phyloP scores from a whole-genome alignment of 208 protist genomes.

The Entamoeba histolytica region DNA sequence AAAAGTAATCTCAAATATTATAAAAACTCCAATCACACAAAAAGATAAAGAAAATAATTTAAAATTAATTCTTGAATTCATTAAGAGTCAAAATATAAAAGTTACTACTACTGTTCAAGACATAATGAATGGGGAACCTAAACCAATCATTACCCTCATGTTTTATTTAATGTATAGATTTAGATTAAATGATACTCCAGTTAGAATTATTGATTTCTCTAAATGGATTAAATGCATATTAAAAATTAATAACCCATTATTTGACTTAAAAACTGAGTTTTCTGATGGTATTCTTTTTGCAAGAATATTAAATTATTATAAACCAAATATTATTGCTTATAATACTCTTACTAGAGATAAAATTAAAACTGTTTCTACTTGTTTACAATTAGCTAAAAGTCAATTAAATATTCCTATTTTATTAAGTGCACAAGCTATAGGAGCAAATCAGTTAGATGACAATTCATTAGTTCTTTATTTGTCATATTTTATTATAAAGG shows the following conservation, averaged over 20 bases:
- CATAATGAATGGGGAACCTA: neutral
- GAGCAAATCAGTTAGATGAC: neutral
- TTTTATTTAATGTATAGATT: neutral
- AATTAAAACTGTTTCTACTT: neutral
- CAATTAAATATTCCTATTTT: neutral
- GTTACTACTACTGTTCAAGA: neutral
- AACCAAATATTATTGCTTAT: neutral
- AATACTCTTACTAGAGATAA: neutral
- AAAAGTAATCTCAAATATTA: neutral
- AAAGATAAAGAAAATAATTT: neutral
- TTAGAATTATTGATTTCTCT: neutral
- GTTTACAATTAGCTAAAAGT: neutral
- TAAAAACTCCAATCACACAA: neutral
- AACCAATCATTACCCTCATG: neutral
- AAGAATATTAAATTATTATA: neutral
- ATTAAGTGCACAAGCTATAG: neutral
- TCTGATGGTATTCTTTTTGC: neutral
- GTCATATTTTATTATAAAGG: neutral
- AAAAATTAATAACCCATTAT: neutral
- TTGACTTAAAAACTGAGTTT: neutral
- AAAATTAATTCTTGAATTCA: neutral
- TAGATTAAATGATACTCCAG: neutral
- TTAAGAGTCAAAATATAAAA: neutral
- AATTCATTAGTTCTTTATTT: neutral
- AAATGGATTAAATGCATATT: neutral